Evolutionary conservation across 2,329 filamentous ascomycete genomes (phyloP).

Genomic region (Amauroascus verrucosus): DNA sequence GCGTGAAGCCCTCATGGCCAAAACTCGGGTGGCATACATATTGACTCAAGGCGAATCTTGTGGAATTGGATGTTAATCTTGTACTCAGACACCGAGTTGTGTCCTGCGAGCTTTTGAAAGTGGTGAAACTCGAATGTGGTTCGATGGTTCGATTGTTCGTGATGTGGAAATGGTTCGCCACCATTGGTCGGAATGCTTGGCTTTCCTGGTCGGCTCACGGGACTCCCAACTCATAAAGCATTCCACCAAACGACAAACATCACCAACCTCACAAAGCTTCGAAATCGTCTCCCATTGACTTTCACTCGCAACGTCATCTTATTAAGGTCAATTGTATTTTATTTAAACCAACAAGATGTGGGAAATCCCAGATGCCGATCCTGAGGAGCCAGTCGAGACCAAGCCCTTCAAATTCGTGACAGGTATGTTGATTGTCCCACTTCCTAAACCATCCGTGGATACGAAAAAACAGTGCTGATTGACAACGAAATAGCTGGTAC

Average conservation of each 20-base stretch:
- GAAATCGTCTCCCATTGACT: conserved; percentile 27
- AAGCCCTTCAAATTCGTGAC: conserved; percentile 99
- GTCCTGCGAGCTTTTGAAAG: not conserved
- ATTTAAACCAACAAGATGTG: conserved; percentile 62
- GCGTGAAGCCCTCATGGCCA: conserved; percentile 10
- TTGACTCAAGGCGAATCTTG: not conserved
- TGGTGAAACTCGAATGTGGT: conserved; percentile 5
- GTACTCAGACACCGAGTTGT: conserved; percentile 1
- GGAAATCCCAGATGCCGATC: conserved; percentile 44
- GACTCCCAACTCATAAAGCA: conserved; percentile 13
- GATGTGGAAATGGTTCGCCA: conserved; percentile 13
- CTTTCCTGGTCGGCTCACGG: conserved; percentile 15
- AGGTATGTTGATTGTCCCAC: conserved; percentile 52
- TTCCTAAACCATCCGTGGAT: not conserved
- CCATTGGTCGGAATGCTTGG: conserved; percentile 11
- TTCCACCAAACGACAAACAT: conserved; percentile 11
- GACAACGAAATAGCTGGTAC: conserved; percentile 38
- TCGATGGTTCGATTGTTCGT: conserved; percentile 9
- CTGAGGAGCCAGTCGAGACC: conserved; percentile 71
- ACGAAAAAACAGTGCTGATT: conserved; percentile 33
- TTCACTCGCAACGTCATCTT: conserved; percentile 23
- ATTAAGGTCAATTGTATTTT: conserved; percentile 26
- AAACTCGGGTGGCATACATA: conserved; percentile 8
- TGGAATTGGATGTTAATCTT: not conserved
- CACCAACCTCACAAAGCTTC: conserved; percentile 9